Percentiles rank a stretch among this genome's conserved stretches.
Evolutionary conservation across 1,139 yeast genomes (phyloP).

Genomic region (Pneumocystis jirovecii): DNA sequence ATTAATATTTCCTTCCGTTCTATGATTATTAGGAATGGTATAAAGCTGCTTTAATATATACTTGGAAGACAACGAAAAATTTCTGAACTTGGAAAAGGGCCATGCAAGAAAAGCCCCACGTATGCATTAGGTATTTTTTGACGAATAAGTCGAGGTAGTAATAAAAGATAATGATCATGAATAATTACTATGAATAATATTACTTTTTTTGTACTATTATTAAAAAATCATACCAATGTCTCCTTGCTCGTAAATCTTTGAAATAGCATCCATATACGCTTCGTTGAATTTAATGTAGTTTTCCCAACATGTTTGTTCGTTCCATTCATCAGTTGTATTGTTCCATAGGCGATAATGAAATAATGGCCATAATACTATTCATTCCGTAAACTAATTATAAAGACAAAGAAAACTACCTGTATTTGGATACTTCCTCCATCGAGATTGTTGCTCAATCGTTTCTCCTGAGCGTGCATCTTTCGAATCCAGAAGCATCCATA

Average conservation of each 20-base stretch:
- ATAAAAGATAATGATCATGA: constrained; percentile 80
- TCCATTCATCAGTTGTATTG: constrained; percentile 82
- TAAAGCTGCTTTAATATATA: neutral
- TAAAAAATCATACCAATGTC: constrained; percentile 30
- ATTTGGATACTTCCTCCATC: constrained; percentile 87
- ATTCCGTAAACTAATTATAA: constrained; percentile 58
- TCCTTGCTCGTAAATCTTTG: constrained; percentile 48
- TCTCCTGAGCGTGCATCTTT: constrained; percentile 28
- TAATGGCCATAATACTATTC: constrained; percentile 62
- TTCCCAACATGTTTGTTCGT: constrained; percentile 91
- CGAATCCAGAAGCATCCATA: constrained; percentile 43
- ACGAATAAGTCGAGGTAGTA: constrained; percentile 76
- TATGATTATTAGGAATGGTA: neutral
- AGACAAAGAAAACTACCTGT: constrained; percentile 85
- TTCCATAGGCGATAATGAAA: constrained; percentile 94
- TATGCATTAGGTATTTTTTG: constrained; percentile 63
- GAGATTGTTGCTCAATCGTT: constrained; percentile 36
- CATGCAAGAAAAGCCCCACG: constrained; percentile 83
- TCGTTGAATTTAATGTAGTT: constrained; percentile 66
- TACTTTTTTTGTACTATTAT: neutral
- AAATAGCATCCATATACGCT: constrained; percentile 60
- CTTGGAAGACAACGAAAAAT: constrained; percentile 86
- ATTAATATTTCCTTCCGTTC: constrained; percentile 54
- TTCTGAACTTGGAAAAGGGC: constrained; percentile 91
- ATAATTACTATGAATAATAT: constrained; percentile 42